phyloP scores from a whole-genome alignment of 2,329 filamentous ascomycete genomes.

The Verruconis gallopava region DNA sequence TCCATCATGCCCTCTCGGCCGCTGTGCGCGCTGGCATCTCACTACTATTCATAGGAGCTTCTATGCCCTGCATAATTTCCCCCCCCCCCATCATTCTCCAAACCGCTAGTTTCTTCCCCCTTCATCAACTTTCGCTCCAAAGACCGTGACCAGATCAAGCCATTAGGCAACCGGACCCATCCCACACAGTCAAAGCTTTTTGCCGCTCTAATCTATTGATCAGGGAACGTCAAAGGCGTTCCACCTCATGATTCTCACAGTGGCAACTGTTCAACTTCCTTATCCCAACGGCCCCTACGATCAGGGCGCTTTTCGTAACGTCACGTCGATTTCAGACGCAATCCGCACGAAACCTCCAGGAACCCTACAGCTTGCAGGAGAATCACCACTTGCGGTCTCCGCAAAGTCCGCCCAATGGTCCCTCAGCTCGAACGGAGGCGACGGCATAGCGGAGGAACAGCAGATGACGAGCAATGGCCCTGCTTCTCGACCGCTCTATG shows the following conservation, averaged over 20 bases:
- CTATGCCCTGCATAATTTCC: background rate
- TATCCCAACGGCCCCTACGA: slow-evolving; percentile 2
- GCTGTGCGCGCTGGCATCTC: background rate
- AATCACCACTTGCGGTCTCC: background rate
- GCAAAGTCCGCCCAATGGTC: slow-evolving; percentile 5
- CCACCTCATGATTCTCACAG: slow-evolving; percentile 7
- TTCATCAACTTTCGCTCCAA: no score
- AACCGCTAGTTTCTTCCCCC: no score
- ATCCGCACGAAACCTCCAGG: background rate
- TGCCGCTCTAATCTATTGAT: no score
- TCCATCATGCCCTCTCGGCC: background rate
- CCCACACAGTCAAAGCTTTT: no score
- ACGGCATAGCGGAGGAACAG: slow-evolving; percentile 4
- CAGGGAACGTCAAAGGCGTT: no score
- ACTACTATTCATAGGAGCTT: background rate
- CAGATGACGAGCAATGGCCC: slow-evolving; percentile 9
- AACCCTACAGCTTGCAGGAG: background rate
- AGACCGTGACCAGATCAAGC: no score
- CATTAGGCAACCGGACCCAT: no score
- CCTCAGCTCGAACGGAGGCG: background rate
- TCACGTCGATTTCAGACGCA: background rate
- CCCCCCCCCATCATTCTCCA: no score
- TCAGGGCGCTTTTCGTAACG: background rate
- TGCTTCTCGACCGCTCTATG: background rate
- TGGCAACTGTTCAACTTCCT: slow-evolving; percentile 1